Evolutionary conservation across 139 green algal genomes (phyloP).

Genomic region (Protoeuglena noctilucae): DNA sequence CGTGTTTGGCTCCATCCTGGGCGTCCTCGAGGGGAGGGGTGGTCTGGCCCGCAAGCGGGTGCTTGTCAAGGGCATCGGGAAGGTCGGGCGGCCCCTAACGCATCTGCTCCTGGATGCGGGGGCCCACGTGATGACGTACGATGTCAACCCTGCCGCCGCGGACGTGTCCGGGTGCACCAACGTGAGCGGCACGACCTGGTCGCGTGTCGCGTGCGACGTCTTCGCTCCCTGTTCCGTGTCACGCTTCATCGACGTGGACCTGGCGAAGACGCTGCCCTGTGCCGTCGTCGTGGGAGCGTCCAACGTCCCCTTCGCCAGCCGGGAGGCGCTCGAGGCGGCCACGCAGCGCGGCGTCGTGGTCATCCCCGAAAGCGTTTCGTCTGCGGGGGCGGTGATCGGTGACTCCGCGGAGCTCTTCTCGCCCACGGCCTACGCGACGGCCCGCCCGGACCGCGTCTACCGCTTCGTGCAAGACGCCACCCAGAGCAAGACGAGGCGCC

Average conservation of each 20-base stretch:
- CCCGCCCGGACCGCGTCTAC: not conserved
- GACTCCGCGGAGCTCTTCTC: conserved; percentile 5
- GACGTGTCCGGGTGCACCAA: conserved; percentile 7
- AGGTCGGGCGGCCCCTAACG: conserved; percentile 1
- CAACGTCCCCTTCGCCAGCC: conserved; percentile 5
- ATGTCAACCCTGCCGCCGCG: not conserved
- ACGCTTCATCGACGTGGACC: conserved; percentile 2
- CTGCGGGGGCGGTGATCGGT: conserved; percentile 5
- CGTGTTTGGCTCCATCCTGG: conserved; percentile 1
- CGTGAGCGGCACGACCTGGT: not conserved
- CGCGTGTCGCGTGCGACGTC: not conserved
- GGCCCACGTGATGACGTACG: not conserved
- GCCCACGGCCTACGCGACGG: not conserved
- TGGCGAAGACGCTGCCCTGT: not conserved
- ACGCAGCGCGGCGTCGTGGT: conserved; percentile 1
- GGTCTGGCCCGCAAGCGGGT: not conserved
- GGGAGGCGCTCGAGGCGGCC: not conserved
- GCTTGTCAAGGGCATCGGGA: conserved; percentile 1
- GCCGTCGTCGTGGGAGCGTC: conserved; percentile 2
- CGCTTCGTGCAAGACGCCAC: not conserved
- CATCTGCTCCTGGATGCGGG: not conserved
- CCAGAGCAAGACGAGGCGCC: not conserved
- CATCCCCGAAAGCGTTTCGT: conserved; percentile 4
- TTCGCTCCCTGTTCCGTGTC: not conserved
- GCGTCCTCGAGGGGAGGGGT: not conserved